phyloP scores from a whole-genome alignment of 1,284 basidiomycete species.

The Agroathelia rolfsii region DNA sequence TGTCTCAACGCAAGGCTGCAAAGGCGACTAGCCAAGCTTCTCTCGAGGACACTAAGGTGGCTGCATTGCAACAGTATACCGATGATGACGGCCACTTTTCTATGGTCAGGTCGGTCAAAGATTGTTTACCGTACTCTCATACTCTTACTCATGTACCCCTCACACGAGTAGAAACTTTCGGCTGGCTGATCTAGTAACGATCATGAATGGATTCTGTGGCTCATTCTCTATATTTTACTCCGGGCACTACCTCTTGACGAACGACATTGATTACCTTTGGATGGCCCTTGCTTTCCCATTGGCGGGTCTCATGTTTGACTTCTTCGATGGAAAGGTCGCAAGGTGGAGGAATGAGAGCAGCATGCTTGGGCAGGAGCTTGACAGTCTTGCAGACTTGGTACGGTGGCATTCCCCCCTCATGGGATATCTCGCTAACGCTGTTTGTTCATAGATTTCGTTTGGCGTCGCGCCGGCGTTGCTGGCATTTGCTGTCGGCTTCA shows the following conservation, averaged over 20 bases:
- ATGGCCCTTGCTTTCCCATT: slow-evolving; percentile 83
- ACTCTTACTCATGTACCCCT: slow-evolving; percentile 12
- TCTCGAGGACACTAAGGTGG: slow-evolving; percentile 32
- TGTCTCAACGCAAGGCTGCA: slow-evolving; percentile 29
- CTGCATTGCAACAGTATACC: slow-evolving; percentile 73
- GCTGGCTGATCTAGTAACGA: slow-evolving; percentile 96
- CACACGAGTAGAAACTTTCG: slow-evolving; percentile 78
- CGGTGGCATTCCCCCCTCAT: slow-evolving; percentile 19
- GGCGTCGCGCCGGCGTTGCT: slow-evolving; percentile 92
- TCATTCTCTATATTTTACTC: slow-evolving; percentile 93
- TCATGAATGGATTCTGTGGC: slow-evolving; percentile 99
- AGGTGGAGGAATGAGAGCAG: slow-evolving; percentile 92
- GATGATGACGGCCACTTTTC: slow-evolving; percentile 91
- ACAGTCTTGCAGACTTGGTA: slow-evolving; percentile 92
- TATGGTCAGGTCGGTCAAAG: slow-evolving; percentile 73
- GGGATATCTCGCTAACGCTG: slow-evolving; percentile 4
- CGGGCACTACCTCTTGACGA: slow-evolving; percentile 77
- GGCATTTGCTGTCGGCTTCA: slow-evolving; percentile 86
- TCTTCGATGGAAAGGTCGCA: slow-evolving; percentile 96
- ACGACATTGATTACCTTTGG: slow-evolving; percentile 77
- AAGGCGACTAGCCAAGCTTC: slow-evolving; percentile 16
- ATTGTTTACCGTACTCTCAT: slow-evolving; percentile 11
- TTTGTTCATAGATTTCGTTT: slow-evolving; percentile 74
- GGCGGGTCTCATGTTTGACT: slow-evolving; percentile 96
- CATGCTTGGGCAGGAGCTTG: slow-evolving; percentile 97